Evolutionary conservation across 305 asterid species (phyloP), one percentile per base, ranked within the genome.

Genomic region (Salvia sclarea): DNA sequence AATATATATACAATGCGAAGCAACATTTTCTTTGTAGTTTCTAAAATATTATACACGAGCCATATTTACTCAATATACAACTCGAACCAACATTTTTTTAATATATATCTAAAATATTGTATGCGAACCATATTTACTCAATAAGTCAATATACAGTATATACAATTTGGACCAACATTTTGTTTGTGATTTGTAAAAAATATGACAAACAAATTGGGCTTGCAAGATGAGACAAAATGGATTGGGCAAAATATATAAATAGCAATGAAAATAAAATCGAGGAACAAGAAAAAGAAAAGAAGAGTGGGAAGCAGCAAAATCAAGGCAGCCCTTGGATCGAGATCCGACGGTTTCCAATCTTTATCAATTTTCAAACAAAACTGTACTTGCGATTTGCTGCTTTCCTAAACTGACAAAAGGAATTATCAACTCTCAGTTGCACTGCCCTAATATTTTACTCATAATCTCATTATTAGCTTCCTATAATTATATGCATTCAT

Each of bases 401-500:
- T 77, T 72, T 62, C 65, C 60, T 43, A 30, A 72, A 41, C 76
- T 77, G 82, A 69, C 82, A 77, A 69, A 77, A 73, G 68, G 82
- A 73, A 73, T 69, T 69, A 68, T 73, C 70, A 49, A 69, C 66
- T 63, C 63, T 14, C 17, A 71, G 71, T 71, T 66, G 44, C 66
- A 48, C 55, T 48, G 14, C 20, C 64, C 17, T 18, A 8, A 54
- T 35, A 7, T 58, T 18, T 12, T 59, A 2, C 35, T 61, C 37
- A 21, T 61, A 61, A 61, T 61, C 66, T 40, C 52, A 38, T 40
- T 37, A 58, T 58, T 13, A 60, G 7, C 3, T 10, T 21, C 22
- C 18, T 18, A 48, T 7, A 6, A 17, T 5, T 21, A 17, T 20
- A 5, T 16, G 20, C 52, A 38, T 45, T n/a, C 22, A 5, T 14